These are phyloP conservation scores for Cutaneotrichosporon arboriforme DNA, from an alignment of 1,284 basidiomycete genomes.

Conservation along the genomic window DNA sequence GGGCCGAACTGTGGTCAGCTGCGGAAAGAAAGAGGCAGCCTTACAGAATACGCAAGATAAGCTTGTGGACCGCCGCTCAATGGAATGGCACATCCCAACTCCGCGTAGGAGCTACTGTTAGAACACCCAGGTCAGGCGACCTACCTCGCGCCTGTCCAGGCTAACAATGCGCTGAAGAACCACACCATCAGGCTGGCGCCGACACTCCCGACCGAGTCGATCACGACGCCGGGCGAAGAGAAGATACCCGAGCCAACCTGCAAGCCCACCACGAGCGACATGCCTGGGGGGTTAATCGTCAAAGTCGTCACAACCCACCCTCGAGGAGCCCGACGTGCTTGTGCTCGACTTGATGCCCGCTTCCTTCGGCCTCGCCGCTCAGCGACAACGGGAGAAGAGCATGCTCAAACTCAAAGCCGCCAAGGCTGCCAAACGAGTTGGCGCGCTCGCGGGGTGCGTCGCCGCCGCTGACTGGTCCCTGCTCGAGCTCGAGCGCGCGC, in stretches of 20 bases:
- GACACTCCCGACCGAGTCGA: conserved; percentile 76
- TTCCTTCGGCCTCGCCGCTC: conserved; percentile 60
- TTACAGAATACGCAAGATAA: conserved; percentile 71
- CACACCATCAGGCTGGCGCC: conserved; percentile 78
- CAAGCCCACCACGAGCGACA: conserved; percentile 72
- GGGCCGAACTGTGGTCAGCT: conserved; percentile 60
- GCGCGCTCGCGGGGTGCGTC: conserved; percentile 5
- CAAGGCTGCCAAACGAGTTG: conserved; percentile 57
- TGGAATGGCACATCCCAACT: conserved; percentile 58
- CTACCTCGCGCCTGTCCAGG: conserved; percentile 76
- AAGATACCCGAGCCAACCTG: conserved; percentile 94
- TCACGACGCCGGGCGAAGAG: conserved; percentile 83
- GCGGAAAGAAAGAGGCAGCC: conserved; percentile 1
- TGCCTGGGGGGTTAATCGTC: conserved; percentile 52
- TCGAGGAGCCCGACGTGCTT: conserved; percentile 72
- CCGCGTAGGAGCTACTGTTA: conserved; percentile 68
- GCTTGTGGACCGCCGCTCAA: conserved; percentile 81
- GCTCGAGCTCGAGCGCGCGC: conserved; percentile 64
- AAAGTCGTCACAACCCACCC: conserved; percentile 51
- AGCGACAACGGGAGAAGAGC: conserved; percentile 69
- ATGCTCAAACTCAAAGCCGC: conserved; percentile 68
- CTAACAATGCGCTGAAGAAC: conserved; percentile 70
- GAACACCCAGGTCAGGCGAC: neutral
- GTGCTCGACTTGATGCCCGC: conserved; percentile 51
- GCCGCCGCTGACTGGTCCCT: conserved; percentile 45